Base-by-base conservation (phyloP, 768 basidiomycete species). In the Agrocybe pediades region DNA sequence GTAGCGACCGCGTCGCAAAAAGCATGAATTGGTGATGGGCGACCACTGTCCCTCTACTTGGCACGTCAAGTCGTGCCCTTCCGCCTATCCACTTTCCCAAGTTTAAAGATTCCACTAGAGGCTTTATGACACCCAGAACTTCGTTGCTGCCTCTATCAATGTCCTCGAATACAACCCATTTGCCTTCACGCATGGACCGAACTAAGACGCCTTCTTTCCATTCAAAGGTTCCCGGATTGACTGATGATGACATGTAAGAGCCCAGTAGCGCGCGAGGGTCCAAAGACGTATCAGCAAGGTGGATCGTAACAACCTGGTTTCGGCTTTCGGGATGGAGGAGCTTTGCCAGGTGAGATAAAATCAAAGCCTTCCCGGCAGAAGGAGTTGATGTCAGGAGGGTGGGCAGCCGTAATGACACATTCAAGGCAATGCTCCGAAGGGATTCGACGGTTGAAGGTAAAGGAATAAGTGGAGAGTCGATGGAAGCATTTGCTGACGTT, bases 201-300 rank as follows among this genome's bases (percentile, higher is more conserved):
- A 95, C 86, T 29, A 99, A 77, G 0, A 95, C 87, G 6, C 97
- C 97, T 58, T 98, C 95, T 70, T 89, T 92, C 92, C 95, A 99
- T 61, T 96, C 92, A 62, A 99, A 99, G 2, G 84, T 85, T 5
- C 96, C 96, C 0, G 93, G 86, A 21, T 82, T 81, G 1, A 81
- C 84, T 0, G 88, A 78, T 0, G 96, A 97, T 1, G 96, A 96
- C 2, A 93, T 77, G 54, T 98, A 96, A 2, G 93, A 95, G 4
- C 97, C 96, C 40, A 99, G 80, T 5, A 99, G 79, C 0, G 94
- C 88, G 20, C 96, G 89, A 25, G 95, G 88, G 65, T 99, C 96
- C 41, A 99, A 79, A 2, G 96, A 96, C 0, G 95, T 96, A 62
- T 98, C 97, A 6, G 94, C 92, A 21, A 98, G 84, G 62, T 96